Evolutionary conservation across 2,329 filamentous ascomycete species (phyloP), one percentile per base, ranked within the genome.

Genomic region (Botrytis elliptica): DNA sequence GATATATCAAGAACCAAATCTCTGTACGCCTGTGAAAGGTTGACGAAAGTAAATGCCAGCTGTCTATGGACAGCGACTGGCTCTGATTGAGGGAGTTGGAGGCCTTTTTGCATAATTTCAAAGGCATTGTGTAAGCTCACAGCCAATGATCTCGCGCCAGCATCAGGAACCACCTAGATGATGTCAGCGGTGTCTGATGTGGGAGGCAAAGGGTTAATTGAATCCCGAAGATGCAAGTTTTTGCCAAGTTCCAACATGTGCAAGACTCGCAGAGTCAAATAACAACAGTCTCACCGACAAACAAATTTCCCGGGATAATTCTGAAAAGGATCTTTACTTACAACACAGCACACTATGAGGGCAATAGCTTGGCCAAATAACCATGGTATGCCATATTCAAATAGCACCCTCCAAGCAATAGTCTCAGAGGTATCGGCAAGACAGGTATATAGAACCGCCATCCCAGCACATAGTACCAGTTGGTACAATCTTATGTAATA

Each of bases 1-100:
- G 87, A 87, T n/a, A 89, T 83, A 71, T 89, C 88, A 70, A 88
- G 84, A 20, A 84, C 83, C 74, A 90, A 84, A 76, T 90, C 88
- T 79, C 88, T 84, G 74, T 88, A 85, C 3, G 85, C 85, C 75
- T 87, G 83, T 22, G 88, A 89, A 71, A 90, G 82, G 73, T 87
- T 84, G 74, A 89, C 86, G 74, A 89, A 89, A 0, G 85, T 84
- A 74, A 84, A 84, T 7, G 85, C 84, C 29, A 90, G 80, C 55
- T 83, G 82, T 62, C 85, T 83, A 46, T 85, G 84, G 75, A 82
- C 79, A 55, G 75, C 78, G 18, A 81, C 74, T 22, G 79, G 80
- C 73, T 84, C 80, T 63, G 79, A 66, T 42, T 82, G 80, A 4
- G 84, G 82, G 29, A 85, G 77, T 14, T 79, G 77, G 29, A 86